Base-by-base conservation (phyloP, 768 basidiomycete genomes). In the Paxillus rubicundulus region DNA sequence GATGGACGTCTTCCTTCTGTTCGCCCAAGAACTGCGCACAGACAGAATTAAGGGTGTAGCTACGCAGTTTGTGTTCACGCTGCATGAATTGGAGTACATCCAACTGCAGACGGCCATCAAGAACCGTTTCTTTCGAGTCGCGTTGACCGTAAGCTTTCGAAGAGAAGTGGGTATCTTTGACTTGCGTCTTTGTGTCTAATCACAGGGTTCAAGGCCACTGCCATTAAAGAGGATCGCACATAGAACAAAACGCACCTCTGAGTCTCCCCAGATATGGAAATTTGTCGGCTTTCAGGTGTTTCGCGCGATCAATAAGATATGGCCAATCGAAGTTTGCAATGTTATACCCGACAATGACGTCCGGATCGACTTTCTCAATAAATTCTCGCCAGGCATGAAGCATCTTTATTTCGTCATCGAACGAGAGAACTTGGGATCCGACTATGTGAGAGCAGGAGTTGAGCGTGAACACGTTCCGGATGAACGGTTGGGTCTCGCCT, bases 71-170 rank as follows among this genome's bases (percentile, higher is more conserved):
- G 74, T 98, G 89, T 69, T 99, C 97, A 58, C 97, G 84, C 64
- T 98, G 96, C 94, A 99, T 98, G 67, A 92, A 94, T 61, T 98
- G 94, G 33, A 99, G 80, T 14, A 99, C 74, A 76, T 99, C 97
- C 46, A 99, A 83, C 70, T 98, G 97, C 9, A 99, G 74, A 21
- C 97, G 85, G 24, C 97, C 97, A 56, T 96, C 92, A 24, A 98
- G 79, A 10, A 77, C 72, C 1, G 95, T 94, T 50, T 94, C 92
- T 67, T 98, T 98, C 0, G 94, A 97, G 69, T 97, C 94, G 45
- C 97, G 89, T 61, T 93, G 90, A 17, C 97, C 97, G 61, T 94
- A 98, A 1, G 97, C 97, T 65, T 93, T 97, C 0, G 95, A 98
- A 6, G 94, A 97, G 72, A 99, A 99, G 67, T 99, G 97, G 0